Conservation (phyloP, 768 basidiomycete species). For the Pulveroboletus sp. region DNA sequence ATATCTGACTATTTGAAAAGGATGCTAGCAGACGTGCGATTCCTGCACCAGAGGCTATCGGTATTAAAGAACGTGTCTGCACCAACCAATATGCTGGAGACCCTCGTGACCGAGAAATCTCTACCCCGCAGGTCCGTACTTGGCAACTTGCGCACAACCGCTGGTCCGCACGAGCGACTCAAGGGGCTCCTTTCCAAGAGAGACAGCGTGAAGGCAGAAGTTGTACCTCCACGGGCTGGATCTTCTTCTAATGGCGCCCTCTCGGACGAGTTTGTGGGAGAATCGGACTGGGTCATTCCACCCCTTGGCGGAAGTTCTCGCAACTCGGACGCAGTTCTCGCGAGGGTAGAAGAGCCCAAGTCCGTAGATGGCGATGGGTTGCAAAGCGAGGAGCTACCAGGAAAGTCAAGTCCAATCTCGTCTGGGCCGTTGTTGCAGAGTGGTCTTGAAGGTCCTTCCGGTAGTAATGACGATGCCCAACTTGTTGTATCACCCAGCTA, state of each 20-base stretch:
- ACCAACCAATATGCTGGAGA: constrained; percentile 77
- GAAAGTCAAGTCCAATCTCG: constrained; percentile 9
- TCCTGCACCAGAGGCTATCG: constrained; percentile 70
- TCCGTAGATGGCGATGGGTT: constrained; percentile 5
- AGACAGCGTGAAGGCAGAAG: constrained; percentile 16
- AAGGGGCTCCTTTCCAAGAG: constrained; percentile 33
- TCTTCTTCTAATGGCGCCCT: constrained; percentile 12
- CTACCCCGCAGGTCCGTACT: constrained; percentile 37
- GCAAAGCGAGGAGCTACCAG: constrained; percentile 5
- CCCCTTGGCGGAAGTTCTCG: constrained; percentile 21
- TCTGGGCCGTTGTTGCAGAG: neutral
- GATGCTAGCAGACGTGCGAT: constrained; percentile 73
- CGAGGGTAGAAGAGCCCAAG: constrained; percentile 3
- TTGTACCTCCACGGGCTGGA: constrained; percentile 7
- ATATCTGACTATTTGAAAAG: constrained; percentile 38
- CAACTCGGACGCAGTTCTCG: constrained; percentile 4
- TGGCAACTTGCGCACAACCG: constrained; percentile 20
- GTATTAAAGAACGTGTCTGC: constrained; percentile 68
- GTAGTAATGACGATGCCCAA: constrained; percentile 8
- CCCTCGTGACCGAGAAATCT: constrained; percentile 78
- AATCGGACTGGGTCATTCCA: constrained; percentile 19
- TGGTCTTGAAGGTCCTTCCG: constrained; percentile 1
- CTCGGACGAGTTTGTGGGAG: constrained; percentile 10
- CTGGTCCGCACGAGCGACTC: constrained; percentile 34
- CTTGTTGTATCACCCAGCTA: constrained; percentile 7